These are phyloP conservation scores for Chaetomiaceae sp. DNA, from an alignment of 2,329 filamentous ascomycete species.

Conservation along the genomic window DNA sequence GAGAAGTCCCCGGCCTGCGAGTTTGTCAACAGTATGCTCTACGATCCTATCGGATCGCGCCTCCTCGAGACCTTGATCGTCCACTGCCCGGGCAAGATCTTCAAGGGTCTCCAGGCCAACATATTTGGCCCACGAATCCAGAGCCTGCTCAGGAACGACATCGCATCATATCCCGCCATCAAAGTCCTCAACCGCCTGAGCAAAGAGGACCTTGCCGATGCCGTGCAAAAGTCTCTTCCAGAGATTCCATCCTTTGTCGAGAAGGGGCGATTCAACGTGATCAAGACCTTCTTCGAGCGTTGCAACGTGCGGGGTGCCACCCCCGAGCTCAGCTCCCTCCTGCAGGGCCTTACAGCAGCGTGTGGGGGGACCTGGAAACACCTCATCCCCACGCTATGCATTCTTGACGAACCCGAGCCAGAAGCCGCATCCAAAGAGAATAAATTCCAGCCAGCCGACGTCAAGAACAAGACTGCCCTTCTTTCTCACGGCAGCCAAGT, in stretches of 20 bases:
- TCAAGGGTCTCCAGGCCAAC: slow-evolving; percentile 79
- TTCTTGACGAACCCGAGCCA: slow-evolving; percentile 37
- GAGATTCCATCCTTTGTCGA: slow-evolving; percentile 70
- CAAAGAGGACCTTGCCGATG: slow-evolving; percentile 76
- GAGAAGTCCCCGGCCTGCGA: slow-evolving; percentile 65
- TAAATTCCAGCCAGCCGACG: slow-evolving; percentile 33
- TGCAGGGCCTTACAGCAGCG: slow-evolving; percentile 45
- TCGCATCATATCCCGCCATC: slow-evolving; percentile 82
- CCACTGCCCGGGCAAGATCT: slow-evolving; percentile 77
- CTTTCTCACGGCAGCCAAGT: slow-evolving; percentile 74
- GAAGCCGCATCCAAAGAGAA: slow-evolving; percentile 25
- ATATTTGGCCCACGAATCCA: slow-evolving; percentile 77
- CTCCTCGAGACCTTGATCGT: slow-evolving; percentile 82
- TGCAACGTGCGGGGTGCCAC: slow-evolving; percentile 63
- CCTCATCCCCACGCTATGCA: slow-evolving; percentile 48
- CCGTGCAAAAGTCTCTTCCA: slow-evolving; percentile 66
- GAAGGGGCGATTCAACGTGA: slow-evolving; percentile 70
- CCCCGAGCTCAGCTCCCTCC: slow-evolving; percentile 46
- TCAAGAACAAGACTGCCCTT: slow-evolving; percentile 54
- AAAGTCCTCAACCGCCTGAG: slow-evolving; percentile 77
- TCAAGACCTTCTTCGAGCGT: slow-evolving; percentile 78
- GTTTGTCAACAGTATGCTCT: slow-evolving; percentile 83
- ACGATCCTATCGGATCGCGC: slow-evolving; percentile 85
- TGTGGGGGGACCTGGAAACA: slow-evolving; percentile 45
- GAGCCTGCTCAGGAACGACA: slow-evolving; percentile 80